These are phyloP conservation scores for Gloeophyllum trabeum DNA, from an alignment of 768 basidiomycete genomes.

Conservation along the genomic window DNA sequence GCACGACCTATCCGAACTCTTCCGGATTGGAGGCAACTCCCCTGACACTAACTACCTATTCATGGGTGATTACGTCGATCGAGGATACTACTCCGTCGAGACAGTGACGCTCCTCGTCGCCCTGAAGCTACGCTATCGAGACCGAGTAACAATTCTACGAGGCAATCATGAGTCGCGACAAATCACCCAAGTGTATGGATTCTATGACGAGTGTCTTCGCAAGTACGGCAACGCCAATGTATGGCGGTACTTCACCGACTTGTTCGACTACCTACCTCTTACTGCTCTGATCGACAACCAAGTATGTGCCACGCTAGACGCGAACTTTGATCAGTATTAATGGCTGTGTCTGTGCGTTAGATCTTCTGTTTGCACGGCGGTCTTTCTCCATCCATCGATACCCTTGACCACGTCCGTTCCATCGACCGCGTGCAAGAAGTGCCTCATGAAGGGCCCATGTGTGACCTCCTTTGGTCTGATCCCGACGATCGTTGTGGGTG, in stretches of 20 bases:
- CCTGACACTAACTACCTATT: slow-evolving; percentile 99
- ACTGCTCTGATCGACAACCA: slow-evolving; percentile 98
- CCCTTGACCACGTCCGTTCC: slow-evolving; percentile 96
- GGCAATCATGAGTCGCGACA: slow-evolving; percentile 99
- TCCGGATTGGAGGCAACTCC: slow-evolving; percentile 96
- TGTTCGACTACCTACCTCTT: slow-evolving; percentile 95
- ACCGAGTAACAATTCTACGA: slow-evolving; percentile 94
- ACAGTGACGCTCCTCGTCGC: slow-evolving; percentile 96
- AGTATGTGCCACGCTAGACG: slow-evolving; percentile 41
- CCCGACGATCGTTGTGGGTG: slow-evolving; percentile 99
- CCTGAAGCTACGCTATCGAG: slow-evolving; percentile 94
- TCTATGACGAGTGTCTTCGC: slow-evolving; percentile 98
- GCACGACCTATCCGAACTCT: slow-evolving; percentile 99
- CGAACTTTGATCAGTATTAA: slow-evolving; percentile 1
- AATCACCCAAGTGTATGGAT: slow-evolving; percentile 99
- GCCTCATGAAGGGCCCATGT: slow-evolving; percentile 99
- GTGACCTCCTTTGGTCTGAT: slow-evolving; percentile 98
- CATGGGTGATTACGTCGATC: slow-evolving; percentile 99
- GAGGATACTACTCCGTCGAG: slow-evolving; percentile 98
- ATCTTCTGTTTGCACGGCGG: slow-evolving; percentile 99
- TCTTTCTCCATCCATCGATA: slow-evolving; percentile 97
- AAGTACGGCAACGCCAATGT: slow-evolving; percentile 99
- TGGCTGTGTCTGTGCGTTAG: slow-evolving; percentile 28
- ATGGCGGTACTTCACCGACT: slow-evolving; percentile 98
- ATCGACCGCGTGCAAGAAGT: slow-evolving; percentile 99